A percentile compares a stretch with the other conserved stretches of the same genome.
These are phyloP conservation scores for Colletotrichum lindemuthianum DNA, from an alignment of 2,329 filamentous ascomycete species.

Conservation along the genomic window DNA sequence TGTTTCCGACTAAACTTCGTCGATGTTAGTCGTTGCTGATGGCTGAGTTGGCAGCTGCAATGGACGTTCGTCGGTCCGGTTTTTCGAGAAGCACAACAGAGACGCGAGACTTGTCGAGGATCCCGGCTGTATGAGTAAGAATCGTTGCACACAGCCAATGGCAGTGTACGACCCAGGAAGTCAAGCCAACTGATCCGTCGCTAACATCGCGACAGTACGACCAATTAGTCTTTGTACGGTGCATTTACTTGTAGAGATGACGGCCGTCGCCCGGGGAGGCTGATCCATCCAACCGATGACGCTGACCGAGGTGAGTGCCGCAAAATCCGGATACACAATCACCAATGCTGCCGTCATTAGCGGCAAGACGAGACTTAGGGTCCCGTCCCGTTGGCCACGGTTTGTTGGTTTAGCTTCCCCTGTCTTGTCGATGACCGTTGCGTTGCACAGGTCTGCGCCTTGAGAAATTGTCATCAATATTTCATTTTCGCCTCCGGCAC, in stretches of 20 bases:
- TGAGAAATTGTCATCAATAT: no score
- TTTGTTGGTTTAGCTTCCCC: slow-evolving; percentile 6
- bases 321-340: slow-evolving; percentile 24
- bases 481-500: no score
- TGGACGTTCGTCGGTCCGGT: no score
- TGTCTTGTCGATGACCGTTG: background rate
- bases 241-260: slow-evolving; percentile 14
- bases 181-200: slow-evolving; percentile 26
- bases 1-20: background rate
- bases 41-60: background rate
- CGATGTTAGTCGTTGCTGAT: background rate
- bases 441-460: slow-evolving; percentile 2
- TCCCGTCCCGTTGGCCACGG: slow-evolving; percentile 6
- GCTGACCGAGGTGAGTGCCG: slow-evolving; percentile 33
- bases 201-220: slow-evolving; percentile 29
- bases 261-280: slow-evolving; percentile 10
- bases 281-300: slow-evolving; percentile 28
- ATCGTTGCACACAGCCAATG: background rate
- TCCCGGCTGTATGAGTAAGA: background rate
- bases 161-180: no score
- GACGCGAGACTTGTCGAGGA: background rate
- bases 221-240: slow-evolving; percentile 26
- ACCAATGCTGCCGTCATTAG: slow-evolving; percentile 24
- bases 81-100: no score
- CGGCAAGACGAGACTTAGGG: slow-evolving; percentile 25